Conservation (phyloP, 192 early-diverging fungal species). For the Coemansia interrupta region DNA sequence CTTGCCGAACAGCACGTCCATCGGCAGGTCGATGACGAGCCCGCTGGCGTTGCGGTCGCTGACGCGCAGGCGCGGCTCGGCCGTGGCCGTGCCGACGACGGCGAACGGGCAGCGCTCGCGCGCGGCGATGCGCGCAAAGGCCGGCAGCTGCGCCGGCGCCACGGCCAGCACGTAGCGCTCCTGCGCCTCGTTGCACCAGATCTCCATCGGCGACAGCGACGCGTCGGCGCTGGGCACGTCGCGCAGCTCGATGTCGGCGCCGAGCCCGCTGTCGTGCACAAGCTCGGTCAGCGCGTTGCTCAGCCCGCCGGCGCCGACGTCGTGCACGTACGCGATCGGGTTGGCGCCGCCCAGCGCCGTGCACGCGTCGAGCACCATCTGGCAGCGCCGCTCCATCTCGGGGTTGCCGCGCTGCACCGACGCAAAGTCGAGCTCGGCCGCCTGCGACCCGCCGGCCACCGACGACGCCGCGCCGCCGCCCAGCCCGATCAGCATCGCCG, state of each 20-base stretch:
- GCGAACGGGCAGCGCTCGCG: slow-evolving; percentile 93
- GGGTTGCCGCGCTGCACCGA: slow-evolving; percentile 99
- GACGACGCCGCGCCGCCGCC: slow-evolving; percentile 99
- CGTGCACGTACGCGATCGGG: slow-evolving; percentile 92
- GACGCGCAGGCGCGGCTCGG: slow-evolving; percentile 76
- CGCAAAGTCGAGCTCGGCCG: slow-evolving; percentile 90
- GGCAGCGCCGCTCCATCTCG: slow-evolving; percentile 97
- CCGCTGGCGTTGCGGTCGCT: slow-evolving; percentile 62
- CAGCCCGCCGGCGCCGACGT: slow-evolving; percentile 98
- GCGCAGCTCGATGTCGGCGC: slow-evolving; percentile 87
- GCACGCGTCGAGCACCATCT: slow-evolving; percentile 96
- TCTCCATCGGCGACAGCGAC: slow-evolving; percentile 98
- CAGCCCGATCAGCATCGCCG: slow-evolving; percentile 96
- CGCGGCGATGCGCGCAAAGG: slow-evolving; percentile 72
- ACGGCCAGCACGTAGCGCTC: slow-evolving; percentile 99
- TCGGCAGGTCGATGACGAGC: slow-evolving; percentile 87
- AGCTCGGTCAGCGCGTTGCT: slow-evolving; percentile 98
- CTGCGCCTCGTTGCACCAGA: slow-evolving; percentile 99
- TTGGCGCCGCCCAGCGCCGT: slow-evolving; percentile 72
- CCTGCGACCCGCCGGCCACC: slow-evolving; percentile 82
- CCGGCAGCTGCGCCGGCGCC: slow-evolving; percentile 58
- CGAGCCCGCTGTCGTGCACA: slow-evolving; percentile 91
- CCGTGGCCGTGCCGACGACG: slow-evolving; percentile 83
- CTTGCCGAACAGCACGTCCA: slow-evolving; percentile 95
- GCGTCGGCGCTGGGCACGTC: slow-evolving; percentile 88